These are phyloP conservation scores for Chytriomyces hyalinus DNA, from an alignment of 192 early-diverging fungal species.

Conservation along the genomic window DNA sequence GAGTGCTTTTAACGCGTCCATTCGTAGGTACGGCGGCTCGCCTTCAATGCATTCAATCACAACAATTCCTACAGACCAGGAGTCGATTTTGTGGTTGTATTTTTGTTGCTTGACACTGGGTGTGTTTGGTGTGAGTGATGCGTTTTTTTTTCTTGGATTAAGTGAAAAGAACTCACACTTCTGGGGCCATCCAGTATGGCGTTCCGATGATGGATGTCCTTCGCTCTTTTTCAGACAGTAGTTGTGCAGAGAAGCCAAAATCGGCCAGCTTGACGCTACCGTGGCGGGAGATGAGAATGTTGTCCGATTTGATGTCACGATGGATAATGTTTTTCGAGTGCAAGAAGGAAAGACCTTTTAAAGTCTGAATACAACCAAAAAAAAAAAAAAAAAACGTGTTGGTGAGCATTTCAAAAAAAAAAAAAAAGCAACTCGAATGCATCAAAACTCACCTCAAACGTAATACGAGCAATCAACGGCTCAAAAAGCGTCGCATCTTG, in stretches of 20 bases:
- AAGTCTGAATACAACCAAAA: conserved; percentile 52
- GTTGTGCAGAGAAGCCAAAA: conserved; percentile 87
- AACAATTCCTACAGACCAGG: conserved; percentile 65
- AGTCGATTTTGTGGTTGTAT: conserved; percentile 55
- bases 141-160: no score
- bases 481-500: conserved; percentile 61
- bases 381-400: background rate
- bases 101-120: conserved; percentile 54
- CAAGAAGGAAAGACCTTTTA: conserved; percentile 79
- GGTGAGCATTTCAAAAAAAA: background rate
- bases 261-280: conserved; percentile 60
- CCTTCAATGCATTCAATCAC: conserved; percentile 64
- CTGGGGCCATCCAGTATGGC: conserved; percentile 72
- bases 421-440: background rate
- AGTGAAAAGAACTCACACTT: background rate
- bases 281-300: conserved; percentile 51
- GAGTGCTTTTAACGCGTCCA: conserved; percentile 78
- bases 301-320: conserved; percentile 90
- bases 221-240: conserved; percentile 75
- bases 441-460: conserved; percentile 17
- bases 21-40: conserved; percentile 72
- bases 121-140: no score
- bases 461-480: conserved; percentile 45
- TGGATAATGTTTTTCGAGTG: conserved; percentile 87
- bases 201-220: conserved; percentile 89